Conservation (phyloP, 192 early-diverging fungal species). For the Gryganskiella cystojenkinii region DNA sequence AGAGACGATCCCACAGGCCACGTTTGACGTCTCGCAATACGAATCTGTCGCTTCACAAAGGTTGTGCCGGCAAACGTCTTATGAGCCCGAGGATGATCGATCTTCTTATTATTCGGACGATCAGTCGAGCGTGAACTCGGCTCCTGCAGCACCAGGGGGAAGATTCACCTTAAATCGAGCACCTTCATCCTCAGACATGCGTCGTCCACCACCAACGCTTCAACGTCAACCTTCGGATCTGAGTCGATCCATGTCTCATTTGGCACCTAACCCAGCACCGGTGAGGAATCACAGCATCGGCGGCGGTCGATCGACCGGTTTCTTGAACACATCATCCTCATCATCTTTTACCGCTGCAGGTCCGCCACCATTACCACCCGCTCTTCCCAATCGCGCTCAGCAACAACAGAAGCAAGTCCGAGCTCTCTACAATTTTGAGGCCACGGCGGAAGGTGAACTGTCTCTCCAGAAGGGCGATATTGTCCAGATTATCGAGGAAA, state of each 20-base stretch:
- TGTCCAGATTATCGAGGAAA: constrained; percentile 81
- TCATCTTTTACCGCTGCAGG: no score
- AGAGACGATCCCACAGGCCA: constrained; percentile 12
- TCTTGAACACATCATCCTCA: no score
- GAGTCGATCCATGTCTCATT: constrained; percentile 10
- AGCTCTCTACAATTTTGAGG: constrained; percentile 83
- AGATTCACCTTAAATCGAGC: neutral
- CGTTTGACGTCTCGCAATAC: constrained; percentile 7
- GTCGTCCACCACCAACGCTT: neutral
- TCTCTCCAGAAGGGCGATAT: constrained; percentile 84
- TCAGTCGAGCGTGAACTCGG: constrained; percentile 8
- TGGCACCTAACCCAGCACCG: neutral
- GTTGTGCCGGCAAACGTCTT: constrained; percentile 3
- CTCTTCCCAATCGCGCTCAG: neutral
- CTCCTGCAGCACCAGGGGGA: neutral
- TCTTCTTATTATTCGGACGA: constrained; percentile 18
- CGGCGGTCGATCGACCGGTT: neutral
- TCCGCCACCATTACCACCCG: neutral
- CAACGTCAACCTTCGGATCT: neutral
- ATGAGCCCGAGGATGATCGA: constrained; percentile 7
- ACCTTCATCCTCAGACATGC: constrained; percentile 10
- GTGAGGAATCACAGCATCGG: constrained; percentile 1
- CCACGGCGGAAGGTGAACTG: constrained; percentile 80
- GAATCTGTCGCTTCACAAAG: neutral
- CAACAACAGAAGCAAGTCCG: constrained; percentile 65